Conservation (phyloP, 140 eudicot genomes). For the Stevia rebaudiana region DNA sequence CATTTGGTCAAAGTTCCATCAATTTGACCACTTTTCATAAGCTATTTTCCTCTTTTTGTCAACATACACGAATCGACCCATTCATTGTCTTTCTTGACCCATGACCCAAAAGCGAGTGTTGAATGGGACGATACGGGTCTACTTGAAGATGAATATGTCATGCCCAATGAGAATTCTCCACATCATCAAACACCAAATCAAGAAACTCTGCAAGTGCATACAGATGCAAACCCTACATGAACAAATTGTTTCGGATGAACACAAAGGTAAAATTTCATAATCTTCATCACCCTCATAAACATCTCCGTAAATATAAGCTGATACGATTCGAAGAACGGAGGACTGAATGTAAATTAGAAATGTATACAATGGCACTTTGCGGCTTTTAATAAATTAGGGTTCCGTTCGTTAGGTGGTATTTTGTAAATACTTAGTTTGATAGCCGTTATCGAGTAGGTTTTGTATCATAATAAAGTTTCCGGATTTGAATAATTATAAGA, state of each 20-base stretch:
- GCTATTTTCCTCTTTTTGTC: neutral
- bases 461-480: slow-evolving; percentile 14
- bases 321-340: neutral
- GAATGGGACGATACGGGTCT: slow-evolving; percentile 56
- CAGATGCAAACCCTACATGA: slow-evolving; percentile 33
- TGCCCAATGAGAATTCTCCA: slow-evolving; percentile 47
- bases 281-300: neutral
- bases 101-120: slow-evolving; percentile 43
- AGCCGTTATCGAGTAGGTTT: slow-evolving; percentile 14
- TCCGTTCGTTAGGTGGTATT: slow-evolving; percentile 12
- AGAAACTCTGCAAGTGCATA: slow-evolving; percentile 32
- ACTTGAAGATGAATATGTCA: slow-evolving; percentile 37
- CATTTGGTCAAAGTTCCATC: neutral
- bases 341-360: slow-evolving; percentile 26
- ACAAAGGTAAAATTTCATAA: slow-evolving; percentile 13
- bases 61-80: too few species aligned
- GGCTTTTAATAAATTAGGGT: slow-evolving; percentile 11
- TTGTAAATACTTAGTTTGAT: slow-evolving; percentile 28
- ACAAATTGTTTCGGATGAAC: slow-evolving; percentile 16
- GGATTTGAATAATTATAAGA: neutral
- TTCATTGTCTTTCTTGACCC: slow-evolving; percentile 36
- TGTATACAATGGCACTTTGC: slow-evolving; percentile 11
- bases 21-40: neutral
- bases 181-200: slow-evolving; percentile 47
- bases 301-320: neutral